Percentiles rank a stretch among this genome's conserved stretches.
Conservation (phyloP, 2,329 filamentous ascomycete genomes). For the Beauveria sp. region DNA sequence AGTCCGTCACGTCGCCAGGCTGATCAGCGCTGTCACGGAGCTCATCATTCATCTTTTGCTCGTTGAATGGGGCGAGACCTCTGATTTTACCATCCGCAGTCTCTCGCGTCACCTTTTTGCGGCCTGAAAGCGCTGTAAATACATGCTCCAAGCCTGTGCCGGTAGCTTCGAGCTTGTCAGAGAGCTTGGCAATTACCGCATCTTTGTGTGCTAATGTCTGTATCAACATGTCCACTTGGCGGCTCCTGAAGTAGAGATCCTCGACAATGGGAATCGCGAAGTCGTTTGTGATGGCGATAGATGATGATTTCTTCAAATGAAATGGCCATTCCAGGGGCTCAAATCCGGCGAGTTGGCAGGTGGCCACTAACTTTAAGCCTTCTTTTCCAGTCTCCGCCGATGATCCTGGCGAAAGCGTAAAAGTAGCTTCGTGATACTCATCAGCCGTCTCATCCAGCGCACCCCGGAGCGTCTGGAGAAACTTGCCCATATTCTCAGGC, state of each 20-base stretch:
- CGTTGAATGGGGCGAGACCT: conserved; percentile 43
- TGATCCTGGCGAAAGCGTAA: conserved; percentile 33
- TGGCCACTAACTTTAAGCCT: conserved; percentile 46
- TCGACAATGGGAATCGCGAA: conserved; percentile 46
- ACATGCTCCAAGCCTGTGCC: conserved; percentile 46
- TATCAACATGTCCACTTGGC: conserved; percentile 37
- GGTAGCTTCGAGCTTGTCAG: conserved; percentile 47
- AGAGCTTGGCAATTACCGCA: conserved; percentile 38
- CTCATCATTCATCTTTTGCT: conserved; percentile 30
- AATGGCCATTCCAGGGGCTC: conserved; percentile 59
- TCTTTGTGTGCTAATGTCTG: conserved; percentile 43
- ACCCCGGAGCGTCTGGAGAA: conserved; percentile 54
- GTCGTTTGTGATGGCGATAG: conserved; percentile 36
- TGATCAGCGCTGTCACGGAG: conserved; percentile 18
- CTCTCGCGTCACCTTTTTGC: conserved; percentile 37
- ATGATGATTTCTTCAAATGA: conserved; percentile 39
- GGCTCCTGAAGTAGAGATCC: conserved; percentile 32
- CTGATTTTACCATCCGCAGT: conserved; percentile 41
- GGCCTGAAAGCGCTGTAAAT: conserved; percentile 43
- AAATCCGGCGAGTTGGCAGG: conserved; percentile 56
- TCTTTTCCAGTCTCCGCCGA: conserved; percentile 28
- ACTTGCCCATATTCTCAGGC: conserved; percentile 56
- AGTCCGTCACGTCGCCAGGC: conserved; percentile 24
- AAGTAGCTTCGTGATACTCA: conserved; percentile 35
- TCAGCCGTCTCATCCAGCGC: conserved; percentile 41